These are phyloP conservation scores for Plantago ovata DNA, from an alignment of 257 asterid genomes.

Conservation along the genomic window DNA sequence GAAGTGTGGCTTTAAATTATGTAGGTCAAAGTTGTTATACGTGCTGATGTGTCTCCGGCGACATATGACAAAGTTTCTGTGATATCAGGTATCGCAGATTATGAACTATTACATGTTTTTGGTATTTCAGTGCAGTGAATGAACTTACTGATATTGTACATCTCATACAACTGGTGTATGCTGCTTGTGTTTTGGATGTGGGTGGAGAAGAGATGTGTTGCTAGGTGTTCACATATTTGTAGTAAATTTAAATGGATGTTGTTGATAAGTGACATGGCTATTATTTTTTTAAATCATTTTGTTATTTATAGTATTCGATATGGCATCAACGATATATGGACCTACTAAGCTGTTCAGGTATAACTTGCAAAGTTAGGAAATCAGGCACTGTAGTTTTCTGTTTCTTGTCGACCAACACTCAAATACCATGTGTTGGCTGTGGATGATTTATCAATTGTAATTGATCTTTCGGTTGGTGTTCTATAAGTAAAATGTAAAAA, in stretches of 20 bases:
- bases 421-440: neutral
- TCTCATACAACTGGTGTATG: conserved; percentile 4
- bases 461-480: no score
- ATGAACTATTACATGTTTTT: conserved; percentile 6
- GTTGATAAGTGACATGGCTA: neutral
- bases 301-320: neutral
- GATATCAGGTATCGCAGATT: conserved; percentile 62
- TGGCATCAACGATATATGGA: neutral
- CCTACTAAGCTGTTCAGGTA: neutral
- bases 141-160: neutral
- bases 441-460: no score
- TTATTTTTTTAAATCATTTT: neutral
- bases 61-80: conserved; percentile 85
- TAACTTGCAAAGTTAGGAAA: neutral
- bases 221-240: conserved; percentile 1
- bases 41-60: conserved; percentile 78
- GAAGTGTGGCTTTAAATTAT: conserved; percentile 6
- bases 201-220: neutral
- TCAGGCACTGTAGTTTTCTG: neutral
- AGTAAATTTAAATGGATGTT: neutral
- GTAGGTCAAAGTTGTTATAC: conserved; percentile 90
- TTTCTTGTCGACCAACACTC: neutral
- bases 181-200: conserved; percentile 5
- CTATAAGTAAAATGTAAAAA: no score
- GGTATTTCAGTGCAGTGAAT: conserved; percentile 5